Base-by-base conservation (phyloP, 345 rosid genomes). In the Eucalyptus sideroxylon region DNA sequence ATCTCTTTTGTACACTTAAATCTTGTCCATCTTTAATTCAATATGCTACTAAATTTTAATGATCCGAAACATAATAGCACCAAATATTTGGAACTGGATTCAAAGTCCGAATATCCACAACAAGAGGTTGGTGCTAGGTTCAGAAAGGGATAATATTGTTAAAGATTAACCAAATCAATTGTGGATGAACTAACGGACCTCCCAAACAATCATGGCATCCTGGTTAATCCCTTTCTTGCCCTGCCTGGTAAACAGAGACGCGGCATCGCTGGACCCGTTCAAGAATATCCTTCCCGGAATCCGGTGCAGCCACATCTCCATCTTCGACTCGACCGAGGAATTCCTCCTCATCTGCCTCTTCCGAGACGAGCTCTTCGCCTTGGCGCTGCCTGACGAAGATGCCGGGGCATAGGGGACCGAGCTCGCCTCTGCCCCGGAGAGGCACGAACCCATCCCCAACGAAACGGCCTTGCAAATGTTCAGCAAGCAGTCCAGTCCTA, bases 181-280 rank as follows among this genome's bases (percentile, higher is more conserved):
- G 17, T 50, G 19, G 37, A 62, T 83, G 47, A 34, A 87, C 50
- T 40, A 67, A 50, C 91, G 83, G 9, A 93, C 95, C 94, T 93
- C 95, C 95, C 95, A 93, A 90, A 92, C 94, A 83, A 93, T 83
- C 95, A 93, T 93, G 81, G 95, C 94, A 87, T 93, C 95, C 88
- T 93, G 95, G 69, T 93, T 93, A 45, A 90, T 69, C 60, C 95
- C 95, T 85, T 92, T 93, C 93, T 89, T 90, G 81, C 95, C 95
- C 81, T 93, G 95, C 81, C 92, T 90, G 85, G 93, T 92, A 86
- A 91, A 93, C 31, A 93, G 87, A 17, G 92, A 93, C 31, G 95
- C 92, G 31, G 87, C 85, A 51, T 89, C 90, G 19, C 91, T 92
- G 16, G 93, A 89, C 55, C 94, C 95, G 56, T 93, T 93, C 59